A percentile compares a stretch with the other conserved stretches of the same genome.
Evolutionary conservation across 106 monocot genomes (phyloP).

Genomic region (Xerophyta viscosa): DNA sequence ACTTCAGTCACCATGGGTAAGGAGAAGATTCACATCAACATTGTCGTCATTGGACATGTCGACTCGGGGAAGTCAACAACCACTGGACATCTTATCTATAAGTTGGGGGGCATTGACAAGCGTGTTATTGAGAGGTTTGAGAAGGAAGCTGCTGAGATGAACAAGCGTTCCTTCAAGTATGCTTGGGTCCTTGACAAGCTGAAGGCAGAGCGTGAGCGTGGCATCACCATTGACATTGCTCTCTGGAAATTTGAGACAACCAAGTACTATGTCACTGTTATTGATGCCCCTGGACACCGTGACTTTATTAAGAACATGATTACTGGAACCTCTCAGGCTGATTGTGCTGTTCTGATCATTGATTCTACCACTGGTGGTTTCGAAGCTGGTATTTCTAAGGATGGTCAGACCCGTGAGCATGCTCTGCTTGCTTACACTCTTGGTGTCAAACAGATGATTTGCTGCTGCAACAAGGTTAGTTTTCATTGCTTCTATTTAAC

Average conservation of each 20-base stretch:
- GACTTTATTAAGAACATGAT: constrained; percentile 22
- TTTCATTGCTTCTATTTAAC: neutral
- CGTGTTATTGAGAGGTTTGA: constrained; percentile 18
- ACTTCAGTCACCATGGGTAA: constrained; percentile 10
- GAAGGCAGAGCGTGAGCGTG: constrained; percentile 16
- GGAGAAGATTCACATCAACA: constrained; percentile 15
- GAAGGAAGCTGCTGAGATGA: constrained; percentile 19
- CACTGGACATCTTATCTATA: constrained; percentile 16
- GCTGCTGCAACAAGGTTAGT: constrained; percentile 17
- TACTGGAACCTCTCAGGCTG: constrained; percentile 14
- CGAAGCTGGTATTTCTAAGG: constrained; percentile 16
- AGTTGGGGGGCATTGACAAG: constrained; percentile 17
- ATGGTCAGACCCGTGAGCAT: constrained; percentile 16
- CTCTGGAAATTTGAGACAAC: constrained; percentile 15
- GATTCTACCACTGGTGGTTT: constrained; percentile 16
- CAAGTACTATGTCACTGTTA: constrained; percentile 11
- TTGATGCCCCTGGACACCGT: constrained; percentile 17
- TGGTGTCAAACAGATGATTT: constrained; percentile 17
- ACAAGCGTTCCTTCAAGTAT: constrained; percentile 17
- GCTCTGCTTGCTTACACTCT: constrained; percentile 17
- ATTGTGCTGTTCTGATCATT: constrained; percentile 12
- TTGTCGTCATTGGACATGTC: constrained; percentile 17
- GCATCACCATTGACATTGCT: constrained; percentile 17
- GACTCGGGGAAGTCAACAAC: constrained; percentile 17
- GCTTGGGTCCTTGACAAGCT: constrained; percentile 18